Evolutionary conservation across 805 yeast species (phyloP).

Genomic region (Kurtzmaniella fragi): DNA sequence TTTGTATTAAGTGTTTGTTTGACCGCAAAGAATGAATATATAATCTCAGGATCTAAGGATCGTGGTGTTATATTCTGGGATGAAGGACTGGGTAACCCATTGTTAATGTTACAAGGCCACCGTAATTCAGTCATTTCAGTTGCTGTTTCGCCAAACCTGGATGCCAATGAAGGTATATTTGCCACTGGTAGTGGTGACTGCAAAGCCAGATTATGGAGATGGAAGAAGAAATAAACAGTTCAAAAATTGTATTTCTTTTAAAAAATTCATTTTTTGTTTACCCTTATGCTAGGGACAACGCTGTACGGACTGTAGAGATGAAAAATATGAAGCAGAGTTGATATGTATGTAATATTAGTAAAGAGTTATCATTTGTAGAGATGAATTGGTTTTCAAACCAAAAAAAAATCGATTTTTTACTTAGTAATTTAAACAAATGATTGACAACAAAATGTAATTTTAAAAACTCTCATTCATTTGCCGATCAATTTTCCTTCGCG

Average conservation of each 20-base stretch:
- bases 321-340: neutral
- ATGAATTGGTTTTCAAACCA: no score
- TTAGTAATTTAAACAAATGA: no score
- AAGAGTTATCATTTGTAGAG: neutral
- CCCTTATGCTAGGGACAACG: no score
- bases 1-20: constrained; percentile 92
- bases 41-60: constrained; percentile 92
- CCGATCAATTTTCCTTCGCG: no score
- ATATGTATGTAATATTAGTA: constrained; percentile 5
- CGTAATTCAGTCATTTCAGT: constrained; percentile 93
- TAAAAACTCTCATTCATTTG: no score
- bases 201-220: constrained; percentile 94
- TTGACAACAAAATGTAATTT: no score
- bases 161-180: constrained; percentile 74
- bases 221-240: constrained; percentile 44
- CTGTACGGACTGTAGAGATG: no score
- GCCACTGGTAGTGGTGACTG: constrained; percentile 98
- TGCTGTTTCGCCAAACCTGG: constrained; percentile 78
- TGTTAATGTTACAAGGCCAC: constrained; percentile 94
- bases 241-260: neutral
- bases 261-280: no score
- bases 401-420: no score
- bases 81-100: constrained; percentile 82
- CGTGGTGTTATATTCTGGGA: constrained; percentile 98
- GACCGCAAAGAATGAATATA: constrained; percentile 88